phyloP scores from a whole-genome alignment of 202 grass and related monocot species.

The Eragrostis tef region DNA sequence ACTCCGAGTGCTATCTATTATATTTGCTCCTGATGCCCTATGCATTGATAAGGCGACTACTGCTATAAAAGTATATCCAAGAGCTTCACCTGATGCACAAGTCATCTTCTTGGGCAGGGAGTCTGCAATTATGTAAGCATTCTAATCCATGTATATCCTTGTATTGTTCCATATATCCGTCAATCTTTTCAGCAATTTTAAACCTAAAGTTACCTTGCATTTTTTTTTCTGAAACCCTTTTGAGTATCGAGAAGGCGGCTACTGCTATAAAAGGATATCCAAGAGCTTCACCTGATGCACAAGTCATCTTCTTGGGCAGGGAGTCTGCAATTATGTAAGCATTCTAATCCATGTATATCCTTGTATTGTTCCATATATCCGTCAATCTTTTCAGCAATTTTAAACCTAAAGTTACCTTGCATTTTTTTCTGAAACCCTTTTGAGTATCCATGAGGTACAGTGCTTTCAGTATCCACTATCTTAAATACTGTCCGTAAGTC shows the following conservation, averaged over 20 bases:
- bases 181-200: background rate
- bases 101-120: constrained; percentile 8
- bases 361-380: background rate
- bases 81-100: constrained; percentile 23
- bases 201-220: background rate
- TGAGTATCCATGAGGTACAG: background rate
- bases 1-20: background rate
- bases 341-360: background rate
- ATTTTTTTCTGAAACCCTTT: background rate
- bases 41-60: background rate
- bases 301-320: constrained; percentile 15
- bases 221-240: background rate
- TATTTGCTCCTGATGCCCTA: background rate
- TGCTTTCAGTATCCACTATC: background rate
- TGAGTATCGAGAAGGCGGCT: background rate
- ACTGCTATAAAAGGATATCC: background rate
- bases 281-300: constrained; percentile 20
- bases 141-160: background rate
- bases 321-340: background rate
- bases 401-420: background rate
- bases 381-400: background rate
- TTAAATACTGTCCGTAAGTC: background rate
- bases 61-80: background rate
- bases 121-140: background rate
- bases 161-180: background rate